These are phyloP conservation scores for Sarcodon sp. DNA, from an alignment of 768 basidiomycete species.

Conservation along the genomic window DNA sequence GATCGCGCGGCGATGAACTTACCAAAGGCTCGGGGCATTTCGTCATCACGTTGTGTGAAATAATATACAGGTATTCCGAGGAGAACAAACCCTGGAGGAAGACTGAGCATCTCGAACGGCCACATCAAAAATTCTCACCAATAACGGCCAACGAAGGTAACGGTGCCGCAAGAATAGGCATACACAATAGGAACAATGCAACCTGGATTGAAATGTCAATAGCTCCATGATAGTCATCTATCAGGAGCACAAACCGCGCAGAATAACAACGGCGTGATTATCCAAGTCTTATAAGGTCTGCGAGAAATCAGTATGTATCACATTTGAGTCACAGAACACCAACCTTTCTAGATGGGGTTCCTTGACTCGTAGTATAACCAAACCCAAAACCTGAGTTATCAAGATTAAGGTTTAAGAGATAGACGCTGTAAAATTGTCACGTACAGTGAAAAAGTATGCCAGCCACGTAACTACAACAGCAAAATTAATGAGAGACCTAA, in stretches of 20 bases:
- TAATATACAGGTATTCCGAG: conserved; percentile 79
- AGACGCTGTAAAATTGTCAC: conserved; percentile 11
- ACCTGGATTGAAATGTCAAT: conserved; percentile 32
- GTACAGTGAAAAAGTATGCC: conserved; percentile 76
- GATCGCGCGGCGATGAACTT: background rate
- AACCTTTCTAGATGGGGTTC: conserved; percentile 83
- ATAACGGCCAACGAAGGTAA: conserved; percentile 78
- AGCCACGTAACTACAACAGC: conserved; percentile 81
- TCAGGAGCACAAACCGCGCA: conserved; percentile 48
- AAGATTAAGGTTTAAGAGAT: background rate
- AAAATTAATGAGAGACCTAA: conserved; percentile 81
- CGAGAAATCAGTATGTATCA: conserved; percentile 2
- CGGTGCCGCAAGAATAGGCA: conserved; percentile 93
- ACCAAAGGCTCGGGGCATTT: conserved; percentile 19
- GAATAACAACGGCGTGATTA: conserved; percentile 81
- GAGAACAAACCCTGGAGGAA: conserved; percentile 52
- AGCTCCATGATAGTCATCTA: background rate
- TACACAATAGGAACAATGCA: conserved; percentile 80
- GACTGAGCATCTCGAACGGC: conserved; percentile 1
- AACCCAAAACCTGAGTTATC: conserved; percentile 60
- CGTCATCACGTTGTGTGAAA: conserved; percentile 45
- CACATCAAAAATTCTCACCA: conserved; percentile 26
- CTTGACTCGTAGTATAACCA: conserved; percentile 79
- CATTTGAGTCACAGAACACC: background rate
- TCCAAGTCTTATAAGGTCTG: conserved; percentile 89